Base-by-base conservation (phyloP, 352 stramenopile species). In the Pythium insidiosum region DNA sequence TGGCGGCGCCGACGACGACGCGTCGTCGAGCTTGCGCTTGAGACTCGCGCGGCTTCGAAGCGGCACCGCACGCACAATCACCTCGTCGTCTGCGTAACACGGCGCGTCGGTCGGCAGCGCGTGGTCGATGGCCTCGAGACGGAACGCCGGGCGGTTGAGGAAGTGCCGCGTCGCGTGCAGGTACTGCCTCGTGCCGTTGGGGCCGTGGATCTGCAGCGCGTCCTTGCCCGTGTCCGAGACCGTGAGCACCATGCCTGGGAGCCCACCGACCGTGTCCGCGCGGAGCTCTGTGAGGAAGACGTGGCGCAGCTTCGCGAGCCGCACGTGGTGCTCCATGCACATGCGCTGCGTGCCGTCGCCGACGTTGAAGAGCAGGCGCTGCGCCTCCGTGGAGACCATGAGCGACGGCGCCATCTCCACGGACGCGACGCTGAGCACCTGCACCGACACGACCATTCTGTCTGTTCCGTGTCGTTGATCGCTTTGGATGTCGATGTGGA, bases 311-410 rank as follows among this genome's bases (percentile, higher is more conserved):
- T 94, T 95, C 5, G 62, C 73, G 12, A 96, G 57, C 13, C 84
- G 78, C 49, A 95, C 70, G 59, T 90, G 77, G 63, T 96, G 86
- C 66, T 96, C 86, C 80, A 94, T 95, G 61, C 80, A 95, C 57
- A 95, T 66, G 21, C 86, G 70, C 53, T 96, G 86, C 6, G 67
- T 92, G 48, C 86, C 86, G 56, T 95, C 86, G 21, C 84, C 81
- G 10, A 92, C 84, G 44, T 96, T 94, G 51, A 96, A 95, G 18
- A 96, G 50, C 52, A 94, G 90, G 1, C 48, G 48, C 43, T 63
- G 48, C 43, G 56, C 65, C 46, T 93, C 75, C 2, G 73, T 89
- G 19, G 75, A 61, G 2, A 93, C 56, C 36, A 93, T 66, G 29
- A 93, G 61, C 38, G 65, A 73, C 28, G 80, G 77, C 21, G 73